Evolutionary conservation across 495 filamentous ascomycete genomes (phyloP).

Genomic region (Terfezia claveryi): DNA sequence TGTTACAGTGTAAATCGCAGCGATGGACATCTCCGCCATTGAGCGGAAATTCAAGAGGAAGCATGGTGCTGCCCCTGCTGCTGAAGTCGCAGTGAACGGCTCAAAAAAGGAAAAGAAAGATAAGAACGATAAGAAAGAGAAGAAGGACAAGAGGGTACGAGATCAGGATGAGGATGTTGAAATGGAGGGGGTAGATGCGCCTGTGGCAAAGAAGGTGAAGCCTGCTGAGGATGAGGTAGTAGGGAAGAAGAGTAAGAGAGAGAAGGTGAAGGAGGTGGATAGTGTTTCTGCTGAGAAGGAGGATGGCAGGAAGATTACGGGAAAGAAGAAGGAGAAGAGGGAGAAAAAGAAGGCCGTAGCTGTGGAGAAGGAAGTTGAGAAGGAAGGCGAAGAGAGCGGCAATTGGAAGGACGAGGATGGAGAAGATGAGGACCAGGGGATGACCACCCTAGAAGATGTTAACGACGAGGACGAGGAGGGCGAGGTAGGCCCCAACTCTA

Average conservation of each 20-base stretch:
- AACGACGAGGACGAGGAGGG: slow-evolving; percentile 16
- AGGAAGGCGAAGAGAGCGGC: slow-evolving; percentile 16
- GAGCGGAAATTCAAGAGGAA: slow-evolving; percentile 24
- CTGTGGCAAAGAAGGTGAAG: neutral
- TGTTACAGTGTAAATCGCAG: too few species aligned
- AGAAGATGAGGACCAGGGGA: neutral
- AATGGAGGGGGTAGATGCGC: neutral
- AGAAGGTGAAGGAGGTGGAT: neutral
- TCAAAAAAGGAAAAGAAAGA: slow-evolving; percentile 8
- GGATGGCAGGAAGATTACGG: neutral
- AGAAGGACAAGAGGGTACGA: slow-evolving; percentile 6
- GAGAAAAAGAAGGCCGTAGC: slow-evolving; percentile 8
- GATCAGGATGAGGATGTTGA: slow-evolving; percentile 4
- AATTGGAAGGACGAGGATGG: slow-evolving; percentile 1
- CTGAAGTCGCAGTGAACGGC: slow-evolving; percentile 13
- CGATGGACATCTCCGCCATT: neutral
- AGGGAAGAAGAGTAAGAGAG: slow-evolving; percentile 18
- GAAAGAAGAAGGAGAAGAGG: slow-evolving; percentile 2
- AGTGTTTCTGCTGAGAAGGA: neutral
- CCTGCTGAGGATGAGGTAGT: slow-evolving; percentile 4
- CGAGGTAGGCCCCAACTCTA: slow-evolving; percentile 7
- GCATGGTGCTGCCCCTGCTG: slow-evolving; percentile 18
- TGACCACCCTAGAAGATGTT: slow-evolving; percentile 12
- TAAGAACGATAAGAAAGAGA: slow-evolving; percentile 12
- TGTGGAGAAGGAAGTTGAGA: slow-evolving; percentile 23